Percentiles rank a stretch among this genome's conserved stretches.
phyloP scores from a whole-genome alignment of 495 filamentous ascomycete genomes.

The Penicillium cinerascens region DNA sequence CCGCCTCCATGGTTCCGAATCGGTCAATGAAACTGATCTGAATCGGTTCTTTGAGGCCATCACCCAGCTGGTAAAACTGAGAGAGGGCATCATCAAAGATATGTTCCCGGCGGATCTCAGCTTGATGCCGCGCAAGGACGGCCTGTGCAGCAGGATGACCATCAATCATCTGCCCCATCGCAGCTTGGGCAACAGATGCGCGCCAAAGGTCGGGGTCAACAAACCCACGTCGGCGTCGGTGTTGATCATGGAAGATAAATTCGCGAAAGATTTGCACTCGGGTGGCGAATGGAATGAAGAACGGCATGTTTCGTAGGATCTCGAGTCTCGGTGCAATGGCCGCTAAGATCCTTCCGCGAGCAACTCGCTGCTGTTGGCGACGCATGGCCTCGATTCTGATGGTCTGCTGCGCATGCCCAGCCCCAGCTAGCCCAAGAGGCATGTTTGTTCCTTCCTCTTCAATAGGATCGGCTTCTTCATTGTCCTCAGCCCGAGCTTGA shows the following conservation, averaged over 20 bases:
- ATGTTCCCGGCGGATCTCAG: conserved; percentile 73
- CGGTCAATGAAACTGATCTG: conserved; percentile 96
- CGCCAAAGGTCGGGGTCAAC: conserved; percentile 81
- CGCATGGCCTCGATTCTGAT: conserved; percentile 52
- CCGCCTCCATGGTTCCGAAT: conserved; percentile 82
- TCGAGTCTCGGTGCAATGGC: conserved; percentile 79
- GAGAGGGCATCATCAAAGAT: conserved; percentile 84
- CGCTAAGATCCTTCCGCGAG: conserved; percentile 64
- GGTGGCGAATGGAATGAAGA: conserved; percentile 89
- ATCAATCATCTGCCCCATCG: conserved; percentile 37
- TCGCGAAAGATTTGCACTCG: conserved; percentile 91
- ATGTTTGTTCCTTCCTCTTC: conserved; percentile 29
- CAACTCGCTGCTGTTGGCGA: conserved; percentile 59
- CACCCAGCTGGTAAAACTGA: conserved; percentile 77
- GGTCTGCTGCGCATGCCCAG: conserved; percentile 49
- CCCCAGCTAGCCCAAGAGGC: conserved; percentile 45
- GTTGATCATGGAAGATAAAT: conserved; percentile 82
- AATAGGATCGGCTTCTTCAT: conserved; percentile 45
- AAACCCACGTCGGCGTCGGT: conserved; percentile 67
- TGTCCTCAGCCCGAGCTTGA: conserved; percentile 56
- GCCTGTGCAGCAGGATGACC: conserved; percentile 36
- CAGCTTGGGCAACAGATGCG: conserved; percentile 49
- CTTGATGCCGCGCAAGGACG: conserved; percentile 68
- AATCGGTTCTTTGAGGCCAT: conserved; percentile 91
- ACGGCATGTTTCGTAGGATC: conserved; percentile 93